A percentile compares a stretch with the other conserved stretches of the same genome.
Conservation (phyloP, 306 rosid genomes). For the Lathyrus tuberosus region DNA sequence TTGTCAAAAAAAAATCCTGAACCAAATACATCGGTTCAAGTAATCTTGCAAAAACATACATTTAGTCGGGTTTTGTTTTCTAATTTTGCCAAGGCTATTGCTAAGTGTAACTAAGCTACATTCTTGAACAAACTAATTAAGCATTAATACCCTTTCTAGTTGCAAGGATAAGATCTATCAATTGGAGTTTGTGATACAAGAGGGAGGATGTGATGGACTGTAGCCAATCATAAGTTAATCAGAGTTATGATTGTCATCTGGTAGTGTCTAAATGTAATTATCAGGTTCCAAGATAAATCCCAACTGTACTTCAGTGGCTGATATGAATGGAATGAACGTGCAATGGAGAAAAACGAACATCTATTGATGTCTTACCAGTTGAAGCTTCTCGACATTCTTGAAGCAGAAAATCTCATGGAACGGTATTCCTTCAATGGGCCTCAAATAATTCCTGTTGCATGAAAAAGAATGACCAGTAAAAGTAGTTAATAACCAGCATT, state of each 20-base stretch:
- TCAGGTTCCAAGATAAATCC: constrained; percentile 26
- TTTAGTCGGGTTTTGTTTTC: constrained; percentile 13
- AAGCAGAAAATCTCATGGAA: constrained; percentile 81
- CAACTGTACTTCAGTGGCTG: neutral
- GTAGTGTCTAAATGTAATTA: constrained; percentile 15
- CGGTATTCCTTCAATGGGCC: constrained; percentile 70
- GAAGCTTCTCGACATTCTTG: constrained; percentile 81
- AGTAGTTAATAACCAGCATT: constrained; percentile 13
- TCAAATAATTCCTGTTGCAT: constrained; percentile 66
- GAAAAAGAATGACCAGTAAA: constrained; percentile 36
- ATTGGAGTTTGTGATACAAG: too few species aligned
- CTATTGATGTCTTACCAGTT: constrained; percentile 61
- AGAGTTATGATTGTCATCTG: neutral
- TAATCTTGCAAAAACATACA: constrained; percentile 9
- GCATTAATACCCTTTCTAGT: constrained; percentile 1
- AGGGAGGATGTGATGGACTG: constrained; percentile 13
- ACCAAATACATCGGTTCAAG: constrained; percentile 1
- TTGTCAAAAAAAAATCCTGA: constrained; percentile 1
- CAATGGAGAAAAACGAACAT: constrained; percentile 33
- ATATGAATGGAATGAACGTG: constrained; percentile 20
- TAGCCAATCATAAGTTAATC: constrained; percentile 13
- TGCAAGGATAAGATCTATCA: constrained; percentile 18
- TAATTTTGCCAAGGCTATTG: constrained; percentile 19
- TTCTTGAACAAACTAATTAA: constrained; percentile 5
- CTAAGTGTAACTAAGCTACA: constrained; percentile 17